Percentiles rank a stretch among this genome's conserved stretches.
Conservation (phyloP, 2,329 filamentous ascomycete species). For the Aspergillus floridensis region DNA sequence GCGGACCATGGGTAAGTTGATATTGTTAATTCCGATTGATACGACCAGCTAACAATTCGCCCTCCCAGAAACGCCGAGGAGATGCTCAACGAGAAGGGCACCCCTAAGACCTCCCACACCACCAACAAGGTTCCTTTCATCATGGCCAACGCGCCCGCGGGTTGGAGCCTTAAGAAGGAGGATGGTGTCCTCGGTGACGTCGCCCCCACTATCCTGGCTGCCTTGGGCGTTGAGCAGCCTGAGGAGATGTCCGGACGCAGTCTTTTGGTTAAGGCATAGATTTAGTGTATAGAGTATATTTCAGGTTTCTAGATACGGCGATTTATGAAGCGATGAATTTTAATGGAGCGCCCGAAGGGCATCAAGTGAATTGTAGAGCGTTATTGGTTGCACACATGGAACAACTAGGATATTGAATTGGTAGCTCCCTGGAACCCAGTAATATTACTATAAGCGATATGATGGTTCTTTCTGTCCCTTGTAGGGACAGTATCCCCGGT, state of each 20-base stretch:
- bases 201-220: conserved; percentile 84
- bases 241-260: conserved; percentile 88
- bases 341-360: conserved; percentile 15
- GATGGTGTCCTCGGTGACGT: conserved; percentile 95
- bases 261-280: conserved; percentile 68
- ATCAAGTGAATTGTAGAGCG: background rate
- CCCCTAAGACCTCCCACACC: conserved; percentile 96
- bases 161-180: conserved; percentile 79
- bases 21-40: background rate
- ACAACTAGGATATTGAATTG: background rate
- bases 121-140: conserved; percentile 97
- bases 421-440: background rate
- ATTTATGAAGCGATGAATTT: conserved; percentile 25
- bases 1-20: conserved; percentile 76
- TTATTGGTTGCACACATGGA: background rate
- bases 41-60: background rate
- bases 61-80: conserved; percentile 79
- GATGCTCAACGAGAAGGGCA: conserved; percentile 95
- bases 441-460: background rate
- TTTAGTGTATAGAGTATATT: conserved; percentile 18
- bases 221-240: conserved; percentile 88
- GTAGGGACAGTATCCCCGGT: background rate
- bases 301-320: conserved; percentile 19
- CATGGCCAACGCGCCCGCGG: conserved; percentile 93
- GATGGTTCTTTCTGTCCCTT: background rate